Conservation (phyloP, 2,329 filamentous ascomycete genomes). For the Apiospora rasikravindrae region DNA sequence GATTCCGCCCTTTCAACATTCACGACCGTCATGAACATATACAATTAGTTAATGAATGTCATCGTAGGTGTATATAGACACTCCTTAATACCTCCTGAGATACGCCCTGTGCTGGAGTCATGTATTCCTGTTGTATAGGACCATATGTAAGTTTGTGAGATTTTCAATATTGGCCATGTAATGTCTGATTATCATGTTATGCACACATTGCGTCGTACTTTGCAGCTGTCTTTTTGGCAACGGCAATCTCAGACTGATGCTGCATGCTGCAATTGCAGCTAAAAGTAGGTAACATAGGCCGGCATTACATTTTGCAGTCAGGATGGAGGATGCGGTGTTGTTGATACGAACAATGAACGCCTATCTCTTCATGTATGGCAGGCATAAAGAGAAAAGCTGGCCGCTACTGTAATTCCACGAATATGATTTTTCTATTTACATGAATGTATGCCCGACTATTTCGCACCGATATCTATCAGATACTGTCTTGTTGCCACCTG, state of each 20-base stretch:
- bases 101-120: too few relatives aligned
- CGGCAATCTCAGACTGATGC: neutral
- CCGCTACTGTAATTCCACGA: too few relatives aligned
- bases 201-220: neutral
- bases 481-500: neutral
- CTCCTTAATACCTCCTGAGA: neutral
- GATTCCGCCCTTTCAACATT: too few relatives aligned
- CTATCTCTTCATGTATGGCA: too few relatives aligned
- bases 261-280: neutral
- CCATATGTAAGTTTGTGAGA: neutral
- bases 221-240: neutral
- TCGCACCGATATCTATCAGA: neutral
- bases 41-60: neutral
- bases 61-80: neutral
- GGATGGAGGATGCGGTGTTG: neutral
- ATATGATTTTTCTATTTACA: too few relatives aligned
- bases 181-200: neutral
- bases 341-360: neutral
- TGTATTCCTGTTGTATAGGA: neutral
- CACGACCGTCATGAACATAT: neutral
- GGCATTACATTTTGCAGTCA: neutral
- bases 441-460: neutral
- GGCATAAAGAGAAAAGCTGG: too few relatives aligned
- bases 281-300: neutral
- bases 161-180: neutral